phyloP scores from a whole-genome alignment of 2,329 filamentous ascomycete species.

The Hymenoscyphus scutula region DNA sequence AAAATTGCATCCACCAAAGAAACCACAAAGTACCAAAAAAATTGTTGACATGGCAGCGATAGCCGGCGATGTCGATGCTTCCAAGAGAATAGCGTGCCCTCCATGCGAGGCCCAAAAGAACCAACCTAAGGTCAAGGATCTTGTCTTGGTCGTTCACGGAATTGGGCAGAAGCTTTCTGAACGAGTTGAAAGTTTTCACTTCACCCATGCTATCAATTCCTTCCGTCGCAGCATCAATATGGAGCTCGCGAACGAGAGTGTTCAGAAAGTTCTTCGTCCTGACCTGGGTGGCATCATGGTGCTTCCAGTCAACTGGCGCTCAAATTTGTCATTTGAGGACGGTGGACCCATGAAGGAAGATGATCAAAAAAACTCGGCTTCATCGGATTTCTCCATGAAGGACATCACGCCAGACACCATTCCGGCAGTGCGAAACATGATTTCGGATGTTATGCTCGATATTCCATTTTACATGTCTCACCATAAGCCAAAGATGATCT shows the following conservation, averaged over 20 bases:
- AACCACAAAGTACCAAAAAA: constrained; percentile 35
- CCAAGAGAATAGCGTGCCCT: constrained; percentile 41
- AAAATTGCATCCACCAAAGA: constrained; percentile 53
- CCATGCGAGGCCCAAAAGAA: constrained; percentile 64
- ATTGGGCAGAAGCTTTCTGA: constrained; percentile 97
- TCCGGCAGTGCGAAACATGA: constrained; percentile 87
- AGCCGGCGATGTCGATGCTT: constrained; percentile 19
- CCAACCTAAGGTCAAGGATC: constrained; percentile 72
- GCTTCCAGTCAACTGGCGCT: constrained; percentile 90
- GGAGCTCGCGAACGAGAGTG: constrained; percentile 70
- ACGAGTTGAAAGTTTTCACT: constrained; percentile 92
- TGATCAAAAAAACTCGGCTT: constrained; percentile 56
- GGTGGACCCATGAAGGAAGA: constrained; percentile 59
- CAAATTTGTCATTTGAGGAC: constrained; percentile 83
- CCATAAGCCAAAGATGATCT: constrained; percentile 92
- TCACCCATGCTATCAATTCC: constrained; percentile 91
- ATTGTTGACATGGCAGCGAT: constrained; percentile 28
- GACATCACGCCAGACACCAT: constrained; percentile 92
- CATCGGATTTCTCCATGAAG: constrained; percentile 62
- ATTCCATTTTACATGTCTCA: constrained; percentile 97
- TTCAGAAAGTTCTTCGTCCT: constrained; percentile 72
- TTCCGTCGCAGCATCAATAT: constrained; percentile 84
- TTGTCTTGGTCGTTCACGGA: constrained; percentile 88
- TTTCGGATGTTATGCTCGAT: constrained; percentile 97
- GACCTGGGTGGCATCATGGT: constrained; percentile 92